Evolutionary conservation across 495 filamentous ascomycete genomes (phyloP).

Genomic region (Talaromyces borbonicus): DNA sequence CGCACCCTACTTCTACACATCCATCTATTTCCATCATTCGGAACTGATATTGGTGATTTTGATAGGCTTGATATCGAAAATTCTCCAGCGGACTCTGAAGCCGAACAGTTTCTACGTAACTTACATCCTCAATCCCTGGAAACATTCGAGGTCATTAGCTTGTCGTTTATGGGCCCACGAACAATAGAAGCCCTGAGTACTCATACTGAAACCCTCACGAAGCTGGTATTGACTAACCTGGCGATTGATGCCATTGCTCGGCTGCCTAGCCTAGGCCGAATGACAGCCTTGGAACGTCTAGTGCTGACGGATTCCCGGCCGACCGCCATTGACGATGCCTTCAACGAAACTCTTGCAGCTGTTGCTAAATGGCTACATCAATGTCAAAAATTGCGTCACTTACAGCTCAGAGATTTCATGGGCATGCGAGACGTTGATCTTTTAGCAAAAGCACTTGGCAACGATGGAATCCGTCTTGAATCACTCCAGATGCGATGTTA

Average conservation of each 20-base stretch:
- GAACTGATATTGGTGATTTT: background rate
- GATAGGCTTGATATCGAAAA: constrained; percentile 3
- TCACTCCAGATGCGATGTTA: constrained; percentile 41
- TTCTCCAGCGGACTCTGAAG: constrained; percentile 13
- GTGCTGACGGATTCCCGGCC: constrained; percentile 34
- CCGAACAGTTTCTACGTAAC: background rate
- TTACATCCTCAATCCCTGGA: constrained; percentile 30
- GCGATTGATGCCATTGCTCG: constrained; percentile 30
- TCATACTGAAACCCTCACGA: constrained; percentile 47
- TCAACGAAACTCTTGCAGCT: constrained; percentile 44
- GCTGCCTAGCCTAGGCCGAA: constrained; percentile 31
- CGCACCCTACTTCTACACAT: background rate
- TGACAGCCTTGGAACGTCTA: constrained; percentile 43
- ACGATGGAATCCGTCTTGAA: constrained; percentile 37
- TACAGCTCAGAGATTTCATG: constrained; percentile 42
- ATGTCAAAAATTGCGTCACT: constrained; percentile 42
- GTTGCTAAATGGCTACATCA: constrained; percentile 26
- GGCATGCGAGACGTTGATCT: constrained; percentile 35
- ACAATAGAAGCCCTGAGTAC: constrained; percentile 48
- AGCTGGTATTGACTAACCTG: constrained; percentile 45
- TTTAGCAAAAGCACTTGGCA: constrained; percentile 42
- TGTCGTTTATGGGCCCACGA: constrained; percentile 38
- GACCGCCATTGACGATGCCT: constrained; percentile 21
- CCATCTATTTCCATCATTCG: background rate
- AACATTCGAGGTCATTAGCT: constrained; percentile 44